Percentiles rank a stretch among this genome's conserved stretches.
Evolutionary conservation across 805 yeast genomes (phyloP).

Genomic region (Wickerhamiella vanderwaltii): DNA sequence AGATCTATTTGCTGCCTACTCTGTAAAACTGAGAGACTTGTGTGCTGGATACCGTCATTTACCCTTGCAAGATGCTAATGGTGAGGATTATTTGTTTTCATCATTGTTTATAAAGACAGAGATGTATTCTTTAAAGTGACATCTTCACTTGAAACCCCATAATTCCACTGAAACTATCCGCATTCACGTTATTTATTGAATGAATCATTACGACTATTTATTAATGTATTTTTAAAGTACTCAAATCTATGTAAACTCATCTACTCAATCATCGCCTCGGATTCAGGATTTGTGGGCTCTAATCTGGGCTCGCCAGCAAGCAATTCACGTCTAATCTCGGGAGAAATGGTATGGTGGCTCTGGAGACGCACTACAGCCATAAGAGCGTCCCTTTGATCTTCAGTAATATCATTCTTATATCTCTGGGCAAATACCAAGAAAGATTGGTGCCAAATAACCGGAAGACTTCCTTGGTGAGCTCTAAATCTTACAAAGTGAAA

Average conservation of each 20-base stretch:
- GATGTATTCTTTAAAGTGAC: too few species aligned
- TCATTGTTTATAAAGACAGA: conserved; percentile 35
- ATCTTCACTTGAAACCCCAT: too few species aligned
- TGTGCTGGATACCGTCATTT: conserved; percentile 74
- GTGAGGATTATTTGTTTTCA: conserved; percentile 62
- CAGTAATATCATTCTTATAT: conserved; percentile 95
- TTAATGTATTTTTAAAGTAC: too few species aligned
- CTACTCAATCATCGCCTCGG: not conserved
- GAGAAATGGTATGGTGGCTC: conserved; percentile 78
- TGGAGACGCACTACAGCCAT: conserved; percentile 84
- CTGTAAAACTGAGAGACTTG: conserved; percentile 49
- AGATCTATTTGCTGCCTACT: conserved; percentile 43
- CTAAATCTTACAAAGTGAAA: conserved; percentile 90
- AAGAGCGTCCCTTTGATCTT: conserved; percentile 90
- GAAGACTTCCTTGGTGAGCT: conserved; percentile 44
- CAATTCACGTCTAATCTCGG: conserved; percentile 88
- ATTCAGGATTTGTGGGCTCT: conserved; percentile 1
- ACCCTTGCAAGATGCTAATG: conserved; percentile 62
- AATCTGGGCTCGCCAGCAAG: conserved; percentile 48
- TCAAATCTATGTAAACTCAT: too few species aligned
- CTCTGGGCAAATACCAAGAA: conserved; percentile 89
- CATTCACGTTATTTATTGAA: too few species aligned
- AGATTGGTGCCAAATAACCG: conserved; percentile 97
- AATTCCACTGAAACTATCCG: too few species aligned
- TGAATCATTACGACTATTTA: too few species aligned